Conservation (phyloP, 192 early-diverging fungal species). For the Dispira simplex region DNA sequence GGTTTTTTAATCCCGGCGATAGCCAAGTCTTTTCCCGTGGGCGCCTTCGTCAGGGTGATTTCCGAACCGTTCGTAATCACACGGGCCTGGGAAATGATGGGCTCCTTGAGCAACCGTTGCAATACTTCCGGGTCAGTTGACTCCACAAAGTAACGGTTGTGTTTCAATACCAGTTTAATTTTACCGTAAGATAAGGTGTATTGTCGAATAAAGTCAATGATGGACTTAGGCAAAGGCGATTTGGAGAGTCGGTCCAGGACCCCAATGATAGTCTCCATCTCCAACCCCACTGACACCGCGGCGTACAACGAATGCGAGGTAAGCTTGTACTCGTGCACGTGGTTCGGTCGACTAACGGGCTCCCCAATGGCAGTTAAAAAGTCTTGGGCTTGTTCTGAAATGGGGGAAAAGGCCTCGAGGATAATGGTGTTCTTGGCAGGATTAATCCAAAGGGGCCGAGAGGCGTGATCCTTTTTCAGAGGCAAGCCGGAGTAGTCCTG, state of each 20-base stretch:
- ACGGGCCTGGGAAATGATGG: conserved; percentile 51
- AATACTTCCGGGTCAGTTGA: conserved; percentile 67
- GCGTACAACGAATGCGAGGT: conserved; percentile 94
- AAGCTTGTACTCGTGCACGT: conserved; percentile 70
- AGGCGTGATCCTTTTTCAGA: conserved; percentile 77
- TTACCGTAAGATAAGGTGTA: conserved; percentile 88
- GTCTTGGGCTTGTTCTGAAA: conserved; percentile 90
- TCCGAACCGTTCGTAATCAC: conserved; percentile 27
- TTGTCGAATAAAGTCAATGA: conserved; percentile 58
- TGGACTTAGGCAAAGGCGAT: conserved; percentile 54
- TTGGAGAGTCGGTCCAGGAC: conserved; percentile 85
- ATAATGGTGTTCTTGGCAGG: conserved; percentile 69
- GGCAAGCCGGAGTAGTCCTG: conserved; percentile 59
- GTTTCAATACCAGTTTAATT: conserved; percentile 90
- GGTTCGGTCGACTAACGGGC: conserved; percentile 63
- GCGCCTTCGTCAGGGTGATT: conserved; percentile 27
- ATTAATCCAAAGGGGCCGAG: conserved; percentile 84
- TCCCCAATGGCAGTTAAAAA: conserved; percentile 92
- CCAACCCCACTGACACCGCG: conserved; percentile 92
- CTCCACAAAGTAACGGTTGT: conserved; percentile 91
- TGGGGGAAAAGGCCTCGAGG: conserved; percentile 93
- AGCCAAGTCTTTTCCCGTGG: conserved; percentile 45
- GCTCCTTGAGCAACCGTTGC: conserved; percentile 62
- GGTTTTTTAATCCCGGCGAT: conserved; percentile 44
- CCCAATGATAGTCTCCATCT: conserved; percentile 80